Conservation (phyloP, 2,329 filamentous ascomycete genomes). For the Sphaceloma murrayae region DNA sequence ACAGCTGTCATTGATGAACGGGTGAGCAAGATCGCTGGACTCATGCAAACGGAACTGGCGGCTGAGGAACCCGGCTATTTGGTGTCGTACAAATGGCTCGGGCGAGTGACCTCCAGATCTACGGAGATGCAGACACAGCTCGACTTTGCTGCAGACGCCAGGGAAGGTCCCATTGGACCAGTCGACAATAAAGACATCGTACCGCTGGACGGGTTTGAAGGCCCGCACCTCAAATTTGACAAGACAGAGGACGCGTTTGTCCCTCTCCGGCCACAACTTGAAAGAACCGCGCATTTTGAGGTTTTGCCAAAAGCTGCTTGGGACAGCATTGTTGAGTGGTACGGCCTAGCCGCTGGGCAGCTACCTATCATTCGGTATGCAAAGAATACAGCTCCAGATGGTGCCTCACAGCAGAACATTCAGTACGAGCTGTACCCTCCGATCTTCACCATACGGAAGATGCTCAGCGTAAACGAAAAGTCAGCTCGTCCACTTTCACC, state of each 20-base stretch:
- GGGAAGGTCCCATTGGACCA: constrained; percentile 60
- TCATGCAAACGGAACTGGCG: constrained; percentile 48
- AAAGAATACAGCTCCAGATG: constrained; percentile 61
- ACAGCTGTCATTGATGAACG: constrained; percentile 51
- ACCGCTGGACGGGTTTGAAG: constrained; percentile 24
- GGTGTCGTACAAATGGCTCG: constrained; percentile 71
- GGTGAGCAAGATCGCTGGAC: constrained; percentile 58
- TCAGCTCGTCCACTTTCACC: constrained; percentile 17
- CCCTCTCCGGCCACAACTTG: constrained; percentile 58
- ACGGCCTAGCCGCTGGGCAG: constrained; percentile 62
- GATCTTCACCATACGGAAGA: constrained; percentile 72
- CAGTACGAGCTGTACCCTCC: constrained; percentile 78
- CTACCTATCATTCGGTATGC: constrained; percentile 64
- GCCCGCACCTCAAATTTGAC: constrained; percentile 22
- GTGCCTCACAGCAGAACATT: constrained; percentile 52
- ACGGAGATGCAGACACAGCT: constrained; percentile 48
- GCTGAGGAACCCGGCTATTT: constrained; percentile 70
- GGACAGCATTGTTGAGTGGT: constrained; percentile 72
- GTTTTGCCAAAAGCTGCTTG: constrained; percentile 72
- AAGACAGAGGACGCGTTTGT: constrained; percentile 45
- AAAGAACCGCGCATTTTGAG: constrained; percentile 60
- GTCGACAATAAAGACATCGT: constrained; percentile 83
- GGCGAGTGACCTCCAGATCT: constrained; percentile 58
- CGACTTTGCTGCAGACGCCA: constrained; percentile 49
- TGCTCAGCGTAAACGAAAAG: constrained; percentile 51